A percentile compares a stretch with the other conserved stretches of the same genome.
Evolutionary conservation across 2,329 filamentous ascomycete species (phyloP).

Genomic region (Coniochaeta prunicola): DNA sequence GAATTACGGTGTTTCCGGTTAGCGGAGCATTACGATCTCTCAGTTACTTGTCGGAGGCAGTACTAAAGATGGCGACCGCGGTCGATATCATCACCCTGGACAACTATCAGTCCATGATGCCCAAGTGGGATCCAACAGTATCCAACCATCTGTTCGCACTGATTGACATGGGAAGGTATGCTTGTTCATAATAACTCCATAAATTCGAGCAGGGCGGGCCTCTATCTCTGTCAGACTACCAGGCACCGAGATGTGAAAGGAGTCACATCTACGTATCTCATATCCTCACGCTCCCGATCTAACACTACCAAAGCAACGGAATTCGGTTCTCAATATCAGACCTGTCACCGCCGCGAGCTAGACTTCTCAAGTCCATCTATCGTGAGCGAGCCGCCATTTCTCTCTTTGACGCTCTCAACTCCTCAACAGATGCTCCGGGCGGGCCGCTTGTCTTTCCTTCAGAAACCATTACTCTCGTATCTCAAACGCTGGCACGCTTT

Average conservation of each 20-base stretch:
- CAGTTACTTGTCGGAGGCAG: neutral
- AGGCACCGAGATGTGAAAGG: neutral
- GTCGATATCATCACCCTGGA: constrained; percentile 42
- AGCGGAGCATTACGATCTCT: neutral
- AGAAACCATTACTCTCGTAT: constrained; percentile 57
- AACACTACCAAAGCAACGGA: constrained; percentile 58
- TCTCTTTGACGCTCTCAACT: constrained; percentile 73
- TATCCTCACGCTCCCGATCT: constrained; percentile 4
- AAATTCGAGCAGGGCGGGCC: neutral
- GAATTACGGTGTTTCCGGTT: neutral
- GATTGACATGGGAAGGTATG: constrained; percentile 53
- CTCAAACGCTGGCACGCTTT: constrained; percentile 63
- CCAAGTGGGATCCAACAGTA: constrained; percentile 37
- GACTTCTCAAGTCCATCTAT: constrained; percentile 71
- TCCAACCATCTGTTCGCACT: constrained; percentile 46
- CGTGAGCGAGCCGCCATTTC: constrained; percentile 75
- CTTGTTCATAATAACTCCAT: neutral
- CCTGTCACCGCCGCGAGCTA: constrained; percentile 61
- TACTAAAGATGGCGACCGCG: constrained; percentile 20
- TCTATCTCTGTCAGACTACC: neutral
- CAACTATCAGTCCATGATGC: constrained; percentile 40
- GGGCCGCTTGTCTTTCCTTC: constrained; percentile 34
- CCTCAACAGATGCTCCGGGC: constrained; percentile 19
- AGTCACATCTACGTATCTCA: neutral
- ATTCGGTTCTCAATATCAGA: constrained; percentile 88